Base-by-base conservation (phyloP, 1,284 basidiomycete species). In the Bjerkandera adusta region DNA sequence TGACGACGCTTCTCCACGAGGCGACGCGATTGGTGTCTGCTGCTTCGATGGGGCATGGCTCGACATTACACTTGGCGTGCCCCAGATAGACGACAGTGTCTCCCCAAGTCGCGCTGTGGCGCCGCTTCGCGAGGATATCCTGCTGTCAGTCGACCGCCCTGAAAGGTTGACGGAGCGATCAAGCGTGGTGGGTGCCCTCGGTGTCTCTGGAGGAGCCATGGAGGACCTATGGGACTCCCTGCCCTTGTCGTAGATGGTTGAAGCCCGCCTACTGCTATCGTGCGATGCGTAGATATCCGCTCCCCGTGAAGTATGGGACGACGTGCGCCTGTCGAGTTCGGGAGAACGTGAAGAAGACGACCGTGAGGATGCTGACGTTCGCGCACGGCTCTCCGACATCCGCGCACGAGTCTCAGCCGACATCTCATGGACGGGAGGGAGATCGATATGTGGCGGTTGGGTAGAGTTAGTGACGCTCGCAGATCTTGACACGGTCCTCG, bases 21-120 rank as follows among this genome's bases (percentile, higher is more conserved):
- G 60, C 1, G 61, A 62, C 1, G 52, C 45, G 1, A 49, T 27
- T 13, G 58, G 54, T 4, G 59, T 59, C 21, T 52, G 47, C 27
- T 50, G 56, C 29, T 55, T 53, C 12, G 62, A 59, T 10, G 49
- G 41, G n/a, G 52, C 47, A 18, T 40, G 26, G 26, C 45, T 46
- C 11, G 60, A 53, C 36, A 53, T 39, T 4, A 36, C 29, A 6
- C 4, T 37, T n/a, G 53, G 38, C 5, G 55, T 38, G 30, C 67
- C 67, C 67, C 67, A 68, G 2, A 66, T 53, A 0, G 63, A 59
- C 26, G 50, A 59, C 39, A 68, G 61, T 21, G 58, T 47, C 34
- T 67, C 65, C 4, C 56, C 60, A 21, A 68, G 54, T 18, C 52
- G 56, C 5, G 60, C 61, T 15, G 56, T 60, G 6, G 62, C 62